phyloP scores from a whole-genome alignment of 129 eudicot species.

The Solidago caesia region DNA sequence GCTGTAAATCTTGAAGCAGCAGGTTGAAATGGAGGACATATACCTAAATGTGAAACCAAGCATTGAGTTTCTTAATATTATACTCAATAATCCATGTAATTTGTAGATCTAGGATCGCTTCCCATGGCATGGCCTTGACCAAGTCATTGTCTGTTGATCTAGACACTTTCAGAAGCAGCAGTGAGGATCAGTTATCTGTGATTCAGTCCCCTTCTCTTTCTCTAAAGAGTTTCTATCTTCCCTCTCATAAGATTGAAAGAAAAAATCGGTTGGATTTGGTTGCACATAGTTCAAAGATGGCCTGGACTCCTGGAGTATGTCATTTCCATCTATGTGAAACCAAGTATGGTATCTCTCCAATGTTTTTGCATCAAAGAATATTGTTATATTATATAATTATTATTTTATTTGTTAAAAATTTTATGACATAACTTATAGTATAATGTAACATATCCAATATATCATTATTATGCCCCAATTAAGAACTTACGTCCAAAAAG shows the following conservation, averaged over 20 bases:
- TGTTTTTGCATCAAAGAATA: neutral
- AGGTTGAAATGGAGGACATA: no score
- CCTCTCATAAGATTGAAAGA: slow-evolving; percentile 59
- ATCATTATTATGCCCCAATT: no score
- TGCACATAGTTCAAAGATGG: slow-evolving; percentile 68
- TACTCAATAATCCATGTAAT: slow-evolving; percentile 16
- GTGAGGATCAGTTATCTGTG: slow-evolving; percentile 30
- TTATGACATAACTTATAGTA: no score
- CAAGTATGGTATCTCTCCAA: neutral
- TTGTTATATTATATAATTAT: neutral
- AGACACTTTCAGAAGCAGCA: slow-evolving; percentile 38
- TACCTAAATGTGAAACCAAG: neutral
- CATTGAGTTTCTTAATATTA: neutral
- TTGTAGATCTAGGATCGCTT: slow-evolving; percentile 91
- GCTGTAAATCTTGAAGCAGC: no score
- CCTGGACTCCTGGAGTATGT: slow-evolving; percentile 97
- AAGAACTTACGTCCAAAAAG: no score
- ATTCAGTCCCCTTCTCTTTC: slow-evolving; percentile 42
- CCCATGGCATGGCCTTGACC: slow-evolving; percentile 79
- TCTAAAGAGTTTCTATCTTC: slow-evolving; percentile 35
- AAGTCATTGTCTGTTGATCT: slow-evolving; percentile 66
- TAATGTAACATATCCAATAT: no score
- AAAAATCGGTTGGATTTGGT: slow-evolving; percentile 50
- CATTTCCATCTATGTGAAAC: slow-evolving; percentile 21
- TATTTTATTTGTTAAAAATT: no score